Conservation (phyloP, 768 basidiomycete species). For the Tylopilus intermedius region DNA sequence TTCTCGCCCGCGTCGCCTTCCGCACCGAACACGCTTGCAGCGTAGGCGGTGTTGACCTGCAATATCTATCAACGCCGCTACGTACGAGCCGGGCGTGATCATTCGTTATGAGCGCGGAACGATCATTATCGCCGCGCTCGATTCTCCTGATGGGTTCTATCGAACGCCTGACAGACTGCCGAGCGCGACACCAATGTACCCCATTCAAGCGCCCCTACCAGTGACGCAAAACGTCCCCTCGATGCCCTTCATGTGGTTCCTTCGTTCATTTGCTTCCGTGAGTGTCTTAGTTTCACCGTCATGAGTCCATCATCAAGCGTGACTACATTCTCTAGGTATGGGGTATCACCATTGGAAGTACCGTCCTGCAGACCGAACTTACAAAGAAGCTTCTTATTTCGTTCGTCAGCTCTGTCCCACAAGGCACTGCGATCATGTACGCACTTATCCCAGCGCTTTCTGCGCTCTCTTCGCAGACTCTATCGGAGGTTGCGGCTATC, state of each 20-base stretch:
- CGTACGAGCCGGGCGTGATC: conserved; percentile 47
- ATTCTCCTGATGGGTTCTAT: too few relatives aligned
- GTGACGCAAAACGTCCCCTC: too few relatives aligned
- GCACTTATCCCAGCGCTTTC: conserved; percentile 42
- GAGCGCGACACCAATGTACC: too few relatives aligned
- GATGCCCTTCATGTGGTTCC: too few relatives aligned
- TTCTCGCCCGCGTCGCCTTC: conserved; percentile 48
- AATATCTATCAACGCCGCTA: conserved; percentile 48
- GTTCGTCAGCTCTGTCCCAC: conserved; percentile 33
- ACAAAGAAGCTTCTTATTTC: conserved; percentile 35
- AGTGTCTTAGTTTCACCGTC: too few relatives aligned
- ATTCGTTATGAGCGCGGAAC: conserved; percentile 74
- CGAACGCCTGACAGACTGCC: too few relatives aligned
- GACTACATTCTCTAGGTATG: conserved; percentile 26
- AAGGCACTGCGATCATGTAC: conserved; percentile 39
- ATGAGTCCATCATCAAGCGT: too few relatives aligned
- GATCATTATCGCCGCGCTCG: conserved; percentile 48
- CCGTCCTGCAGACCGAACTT: conserved; percentile 49
- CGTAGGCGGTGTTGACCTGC: conserved; percentile 70
- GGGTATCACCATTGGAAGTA: conserved; percentile 46
- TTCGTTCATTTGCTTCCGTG: too few relatives aligned
- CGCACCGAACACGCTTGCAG: conserved; percentile 40
- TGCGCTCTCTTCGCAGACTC: conserved; percentile 17
- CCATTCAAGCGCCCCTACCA: too few relatives aligned
- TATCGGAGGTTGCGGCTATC: conserved; percentile 8